phyloP scores from a whole-genome alignment of 2,329 filamentous ascomycete genomes.

The Exophiala oligosperma region DNA sequence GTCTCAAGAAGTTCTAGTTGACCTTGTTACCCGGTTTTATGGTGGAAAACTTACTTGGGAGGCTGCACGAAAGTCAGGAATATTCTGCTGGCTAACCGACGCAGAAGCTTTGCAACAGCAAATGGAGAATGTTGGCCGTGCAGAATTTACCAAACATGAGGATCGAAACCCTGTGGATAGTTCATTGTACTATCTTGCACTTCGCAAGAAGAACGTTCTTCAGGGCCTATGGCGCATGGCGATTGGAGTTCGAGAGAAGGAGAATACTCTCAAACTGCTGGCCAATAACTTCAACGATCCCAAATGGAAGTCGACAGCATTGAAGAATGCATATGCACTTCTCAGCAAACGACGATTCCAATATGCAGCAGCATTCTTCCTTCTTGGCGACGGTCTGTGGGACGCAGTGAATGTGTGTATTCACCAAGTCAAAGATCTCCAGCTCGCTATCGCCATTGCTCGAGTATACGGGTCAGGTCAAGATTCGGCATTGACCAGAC shows the following conservation, averaged over 20 bases:
- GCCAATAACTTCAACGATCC: conserved; percentile 88
- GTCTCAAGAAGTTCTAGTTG: conserved; percentile 81
- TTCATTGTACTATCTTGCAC: conserved; percentile 84
- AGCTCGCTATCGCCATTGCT: conserved; percentile 84
- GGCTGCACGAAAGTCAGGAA: conserved; percentile 78
- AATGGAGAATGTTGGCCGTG: conserved; percentile 87
- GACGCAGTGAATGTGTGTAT: conserved; percentile 85
- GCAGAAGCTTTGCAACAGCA: conserved; percentile 69
- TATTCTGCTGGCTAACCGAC: conserved; percentile 95
- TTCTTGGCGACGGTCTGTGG: conserved; percentile 79
- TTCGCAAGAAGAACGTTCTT: conserved; percentile 86
- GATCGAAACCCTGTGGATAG: conserved; percentile 89
- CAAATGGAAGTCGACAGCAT: conserved; percentile 82
- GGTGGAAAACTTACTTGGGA: conserved; percentile 81
- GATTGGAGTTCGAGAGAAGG: conserved; percentile 82
- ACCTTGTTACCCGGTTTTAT: conserved; percentile 78
- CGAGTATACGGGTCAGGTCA: conserved; percentile 86
- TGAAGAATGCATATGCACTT: conserved; percentile 95
- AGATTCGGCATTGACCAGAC: conserved; percentile 63
- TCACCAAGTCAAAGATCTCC: conserved; percentile 82
- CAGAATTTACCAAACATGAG: conserved; percentile 82
- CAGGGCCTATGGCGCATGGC: conserved; percentile 95
- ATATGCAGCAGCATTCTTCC: conserved; percentile 94
- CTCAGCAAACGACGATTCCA: conserved; percentile 89
- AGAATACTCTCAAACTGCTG: conserved; percentile 73